These are phyloP conservation scores for Angophora floribunda DNA, from an alignment of 345 rosid species.

Conservation along the genomic window DNA sequence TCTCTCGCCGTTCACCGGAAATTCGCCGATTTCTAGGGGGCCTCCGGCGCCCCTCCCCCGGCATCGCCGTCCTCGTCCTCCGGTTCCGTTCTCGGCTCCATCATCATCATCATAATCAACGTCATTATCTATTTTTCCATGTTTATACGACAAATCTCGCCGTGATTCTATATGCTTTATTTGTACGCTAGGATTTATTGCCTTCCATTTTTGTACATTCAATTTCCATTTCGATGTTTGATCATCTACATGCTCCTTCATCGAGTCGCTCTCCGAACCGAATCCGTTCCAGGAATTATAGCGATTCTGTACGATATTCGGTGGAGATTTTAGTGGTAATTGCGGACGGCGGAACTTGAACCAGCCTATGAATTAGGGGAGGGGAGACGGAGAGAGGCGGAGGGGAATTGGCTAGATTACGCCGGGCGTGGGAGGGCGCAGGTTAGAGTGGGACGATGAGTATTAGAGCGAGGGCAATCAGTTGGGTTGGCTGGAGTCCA, in stretches of 20 bases:
- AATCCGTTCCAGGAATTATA: background rate
- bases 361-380: background rate
- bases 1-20: conserved; percentile 52
- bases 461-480: background rate
- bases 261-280: background rate
- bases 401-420: background rate
- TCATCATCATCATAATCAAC: background rate
- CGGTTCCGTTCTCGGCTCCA: background rate
- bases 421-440: background rate
- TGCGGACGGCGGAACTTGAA: background rate
- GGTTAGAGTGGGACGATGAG: conserved; percentile 10
- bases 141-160: background rate
- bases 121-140: background rate
- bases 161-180: background rate
- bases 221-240: background rate
- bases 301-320: background rate
- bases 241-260: background rate
- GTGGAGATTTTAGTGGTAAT: background rate
- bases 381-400: no score
- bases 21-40: conserved; percentile 44
- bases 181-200: background rate
- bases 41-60: background rate
- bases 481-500: conserved; percentile 28
- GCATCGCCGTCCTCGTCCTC: background rate
- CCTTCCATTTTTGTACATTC: conserved; percentile 4